These are phyloP conservation scores for Austroboletus novae-zelandiae DNA, from an alignment of 1,284 basidiomycete species.

Conservation along the genomic window DNA sequence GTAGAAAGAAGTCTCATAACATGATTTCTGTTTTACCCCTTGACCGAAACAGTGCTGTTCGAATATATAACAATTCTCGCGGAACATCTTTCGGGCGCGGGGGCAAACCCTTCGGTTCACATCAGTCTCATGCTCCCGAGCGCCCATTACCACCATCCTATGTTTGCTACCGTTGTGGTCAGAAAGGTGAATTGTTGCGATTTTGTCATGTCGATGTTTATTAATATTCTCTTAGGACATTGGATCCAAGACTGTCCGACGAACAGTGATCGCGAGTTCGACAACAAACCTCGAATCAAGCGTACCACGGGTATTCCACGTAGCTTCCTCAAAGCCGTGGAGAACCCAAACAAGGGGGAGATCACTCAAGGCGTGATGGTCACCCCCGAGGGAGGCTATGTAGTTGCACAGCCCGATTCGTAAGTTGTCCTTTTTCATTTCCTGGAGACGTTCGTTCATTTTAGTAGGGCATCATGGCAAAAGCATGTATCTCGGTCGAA, in stretches of 20 bases:
- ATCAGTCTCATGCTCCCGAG: conserved; percentile 52
- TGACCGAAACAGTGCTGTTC: conserved; percentile 59
- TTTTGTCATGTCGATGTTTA: background rate
- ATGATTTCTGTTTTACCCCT: conserved; percentile 40
- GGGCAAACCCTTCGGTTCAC: conserved; percentile 55
- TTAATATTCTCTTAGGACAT: conserved; percentile 61
- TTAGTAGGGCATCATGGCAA: conserved; percentile 81
- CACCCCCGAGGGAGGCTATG: conserved; percentile 94
- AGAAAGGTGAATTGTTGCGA: conserved; percentile 72
- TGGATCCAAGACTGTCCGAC: conserved; percentile 99
- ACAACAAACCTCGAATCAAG: conserved; percentile 94
- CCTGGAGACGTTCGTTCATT: conserved; percentile 4
- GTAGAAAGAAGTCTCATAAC: conserved; percentile 68
- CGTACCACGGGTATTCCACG: conserved; percentile 97
- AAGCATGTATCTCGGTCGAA: conserved; percentile 82
- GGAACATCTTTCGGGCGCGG: conserved; percentile 58
- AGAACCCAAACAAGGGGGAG: conserved; percentile 75
- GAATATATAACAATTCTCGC: conserved; percentile 64
- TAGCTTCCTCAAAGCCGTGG: conserved; percentile 95
- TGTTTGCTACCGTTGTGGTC: conserved; percentile 98
- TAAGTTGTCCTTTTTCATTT: conserved; percentile 42
- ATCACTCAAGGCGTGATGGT: conserved; percentile 90
- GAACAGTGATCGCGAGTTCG: conserved; percentile 92
- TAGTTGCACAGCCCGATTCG: conserved; percentile 91
- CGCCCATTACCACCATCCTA: conserved; percentile 87